phyloP scores from a whole-genome alignment of 2,329 filamentous ascomycete species.

The Colletotrichum sp. region DNA sequence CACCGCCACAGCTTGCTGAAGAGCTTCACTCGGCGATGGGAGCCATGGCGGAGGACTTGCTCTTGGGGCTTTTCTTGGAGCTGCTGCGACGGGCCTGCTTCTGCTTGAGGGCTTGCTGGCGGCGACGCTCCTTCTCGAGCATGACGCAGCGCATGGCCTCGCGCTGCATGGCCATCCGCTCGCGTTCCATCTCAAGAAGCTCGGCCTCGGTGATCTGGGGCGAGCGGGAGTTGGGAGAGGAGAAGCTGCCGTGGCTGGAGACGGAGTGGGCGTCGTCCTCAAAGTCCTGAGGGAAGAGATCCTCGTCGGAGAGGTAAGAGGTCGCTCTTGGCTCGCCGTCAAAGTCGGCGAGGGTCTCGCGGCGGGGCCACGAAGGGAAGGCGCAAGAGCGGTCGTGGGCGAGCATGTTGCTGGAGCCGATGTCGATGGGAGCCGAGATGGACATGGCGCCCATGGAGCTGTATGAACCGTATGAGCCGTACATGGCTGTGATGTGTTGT shows the following conservation, averaged over 20 bases:
- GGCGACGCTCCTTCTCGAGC: conserved; percentile 60
- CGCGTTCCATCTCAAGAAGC: conserved; percentile 53
- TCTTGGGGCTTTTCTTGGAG: conserved; percentile 56
- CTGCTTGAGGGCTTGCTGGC: conserved; percentile 38
- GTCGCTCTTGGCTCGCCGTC: conserved; percentile 48
- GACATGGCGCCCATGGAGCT: conserved; percentile 49
- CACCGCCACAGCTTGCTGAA: not conserved
- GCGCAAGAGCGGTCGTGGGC: conserved; percentile 53
- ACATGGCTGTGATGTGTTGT: conserved; percentile 43
- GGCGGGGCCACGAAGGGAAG: conserved; percentile 64
- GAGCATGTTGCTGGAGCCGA: conserved; percentile 44
- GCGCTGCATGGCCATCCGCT: conserved; percentile 55
- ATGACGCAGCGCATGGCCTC: conserved; percentile 56
- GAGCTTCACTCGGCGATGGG: conserved; percentile 53
- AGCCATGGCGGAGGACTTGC: conserved; percentile 54
- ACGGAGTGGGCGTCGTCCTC: conserved; percentile 56
- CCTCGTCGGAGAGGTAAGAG: conserved; percentile 68
- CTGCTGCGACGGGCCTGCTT: conserved; percentile 40
- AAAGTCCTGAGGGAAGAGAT: conserved; percentile 60
- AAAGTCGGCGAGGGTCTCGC: conserved; percentile 53
- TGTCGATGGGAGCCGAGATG: conserved; percentile 50
- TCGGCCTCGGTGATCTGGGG: conserved; percentile 50
- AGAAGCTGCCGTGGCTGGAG: conserved; percentile 47
- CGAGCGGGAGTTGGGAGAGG: conserved; percentile 44
- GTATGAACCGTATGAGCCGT: conserved; percentile 55